Evolutionary conservation across 306 rosid genomes (phyloP), one percentile per base, ranked within the genome.

Genomic region (Cicer chorassanicum): DNA sequence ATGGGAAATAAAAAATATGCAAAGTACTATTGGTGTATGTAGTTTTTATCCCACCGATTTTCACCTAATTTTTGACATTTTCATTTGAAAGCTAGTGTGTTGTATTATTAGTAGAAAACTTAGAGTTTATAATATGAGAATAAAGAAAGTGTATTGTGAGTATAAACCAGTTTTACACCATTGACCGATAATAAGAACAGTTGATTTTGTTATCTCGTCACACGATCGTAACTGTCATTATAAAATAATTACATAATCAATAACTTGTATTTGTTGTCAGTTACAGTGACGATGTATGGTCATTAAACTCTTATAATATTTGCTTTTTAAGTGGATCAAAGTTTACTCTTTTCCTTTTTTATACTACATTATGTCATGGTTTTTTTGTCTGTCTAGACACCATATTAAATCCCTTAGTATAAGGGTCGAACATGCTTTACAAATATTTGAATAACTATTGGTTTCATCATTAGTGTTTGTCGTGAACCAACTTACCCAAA

Each of bases 31-130:
- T 24, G 1, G 4, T 24, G 2, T 24, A 0, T 24, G 34, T 24
- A 24, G 29, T 21, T 4, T 48, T 48, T 48, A 2, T 54, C 4
- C 56, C 45, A 21, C 10, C 36, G 38, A 57, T 61, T 14, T 29
- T 39, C 4, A 49, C 56, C 51, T 4, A 48, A 12, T 68, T 68
- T 18, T 44, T 12, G 0, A 13, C 19, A 46, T 57, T 68, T 56
- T 56, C 7, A 5, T 60, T 1, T 7, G 70, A 68, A 68, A 44
- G 29, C 0, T 18, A 46, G 7, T 41, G 11, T 24, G 5, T 39
- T 78, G 42, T 62, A 42, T 68, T 50, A 41, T 44, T 61, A 16
- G 42, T 38, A 39, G 46, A 64, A 40, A 74, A 48, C 41, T 29
- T 69, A 48, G 69, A 57, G 43, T 61, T 29, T 29, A 29, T 29